Evolutionary conservation across 2,329 filamentous ascomycete genomes (phyloP).

Genomic region (Diaporthe ilicicola): DNA sequence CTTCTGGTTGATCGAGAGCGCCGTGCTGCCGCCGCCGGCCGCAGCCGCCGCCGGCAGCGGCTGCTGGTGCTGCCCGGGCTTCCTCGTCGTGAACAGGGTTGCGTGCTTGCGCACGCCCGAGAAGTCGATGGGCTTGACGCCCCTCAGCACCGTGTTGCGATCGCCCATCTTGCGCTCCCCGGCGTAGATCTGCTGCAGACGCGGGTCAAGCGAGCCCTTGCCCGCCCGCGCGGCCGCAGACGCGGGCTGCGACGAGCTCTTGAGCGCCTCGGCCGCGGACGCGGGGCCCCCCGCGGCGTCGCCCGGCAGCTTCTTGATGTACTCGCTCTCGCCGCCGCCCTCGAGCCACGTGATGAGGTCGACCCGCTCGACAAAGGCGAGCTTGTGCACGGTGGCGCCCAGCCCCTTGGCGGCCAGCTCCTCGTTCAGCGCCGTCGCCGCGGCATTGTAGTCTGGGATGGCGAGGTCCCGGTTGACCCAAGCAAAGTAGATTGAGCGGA

Average conservation of each 20-base stretch:
- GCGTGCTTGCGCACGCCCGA: conserved; percentile 90
- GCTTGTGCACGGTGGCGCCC: conserved; percentile 79
- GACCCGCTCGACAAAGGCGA: conserved; percentile 89
- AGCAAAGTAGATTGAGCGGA: conserved; percentile 95
- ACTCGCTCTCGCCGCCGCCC: conserved; percentile 89
- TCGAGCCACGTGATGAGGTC: conserved; percentile 95
- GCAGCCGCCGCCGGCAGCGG: conserved; percentile 47
- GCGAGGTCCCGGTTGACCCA: conserved; percentile 93
- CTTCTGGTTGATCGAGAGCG: conserved; percentile 65
- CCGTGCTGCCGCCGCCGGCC: conserved; percentile 45
- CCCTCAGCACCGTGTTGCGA: conserved; percentile 85
- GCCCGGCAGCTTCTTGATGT: conserved; percentile 84
- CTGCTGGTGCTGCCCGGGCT: conserved; percentile 45
- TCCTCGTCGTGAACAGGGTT: conserved; percentile 75
- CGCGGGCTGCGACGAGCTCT: conserved; percentile 46
- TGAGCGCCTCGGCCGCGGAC: conserved; percentile 46
- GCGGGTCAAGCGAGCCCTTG: conserved; percentile 78
- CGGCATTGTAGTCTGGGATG: conserved; percentile 90
- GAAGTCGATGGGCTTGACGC: conserved; percentile 92
- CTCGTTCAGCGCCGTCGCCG: conserved; percentile 81
- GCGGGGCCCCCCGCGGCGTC: conserved; percentile 63
- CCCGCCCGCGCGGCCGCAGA: conserved; percentile 62
- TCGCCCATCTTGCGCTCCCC: conserved; percentile 93
- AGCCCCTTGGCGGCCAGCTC: conserved; percentile 64
- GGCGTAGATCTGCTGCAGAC: conserved; percentile 87